Conservation (phyloP, 768 basidiomycete genomes). For the Tylopilus vinaceipallidus region DNA sequence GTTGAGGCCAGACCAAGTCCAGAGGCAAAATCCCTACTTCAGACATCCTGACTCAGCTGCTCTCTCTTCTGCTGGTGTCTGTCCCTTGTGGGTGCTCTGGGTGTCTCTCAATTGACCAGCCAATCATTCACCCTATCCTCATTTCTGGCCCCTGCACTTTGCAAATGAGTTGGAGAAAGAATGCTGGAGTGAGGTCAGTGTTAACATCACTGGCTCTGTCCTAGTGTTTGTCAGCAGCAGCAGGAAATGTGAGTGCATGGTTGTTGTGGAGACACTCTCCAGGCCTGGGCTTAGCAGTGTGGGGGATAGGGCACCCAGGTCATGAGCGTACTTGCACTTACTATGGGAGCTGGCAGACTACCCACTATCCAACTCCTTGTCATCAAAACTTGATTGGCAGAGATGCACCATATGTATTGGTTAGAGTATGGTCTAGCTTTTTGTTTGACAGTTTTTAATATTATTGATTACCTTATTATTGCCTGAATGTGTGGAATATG, state of each 20-base stretch:
- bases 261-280: slow-evolving; percentile 13
- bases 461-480: no score
- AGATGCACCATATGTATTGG: no score
- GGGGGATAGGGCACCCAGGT: slow-evolving; percentile 13
- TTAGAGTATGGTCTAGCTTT: no score
- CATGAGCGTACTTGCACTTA: slow-evolving; percentile 13
- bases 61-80: slow-evolving; percentile 12
- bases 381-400: slow-evolving; percentile 23
- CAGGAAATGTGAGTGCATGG: slow-evolving; percentile 8
- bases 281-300: slow-evolving; percentile 9
- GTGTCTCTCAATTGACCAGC: slow-evolving; percentile 18
- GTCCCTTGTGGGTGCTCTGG: slow-evolving; percentile 10
- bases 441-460: no score
- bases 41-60: slow-evolving; percentile 12
- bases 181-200: slow-evolving; percentile 11
- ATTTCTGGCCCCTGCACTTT: slow-evolving; percentile 9
- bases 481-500: no score
- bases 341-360: slow-evolving; percentile 20
- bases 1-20: slow-evolving; percentile 13
- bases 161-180: slow-evolving; percentile 23
- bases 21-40: slow-evolving; percentile 14
- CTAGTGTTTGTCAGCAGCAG: slow-evolving; percentile 2
- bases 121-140: slow-evolving; percentile 15
- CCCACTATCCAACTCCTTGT: slow-evolving; percentile 24
- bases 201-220: slow-evolving; percentile 4